Evolutionary conservation across 192 early-diverging fungal species (phyloP).

Genomic region (Coemansia umbellata): DNA sequence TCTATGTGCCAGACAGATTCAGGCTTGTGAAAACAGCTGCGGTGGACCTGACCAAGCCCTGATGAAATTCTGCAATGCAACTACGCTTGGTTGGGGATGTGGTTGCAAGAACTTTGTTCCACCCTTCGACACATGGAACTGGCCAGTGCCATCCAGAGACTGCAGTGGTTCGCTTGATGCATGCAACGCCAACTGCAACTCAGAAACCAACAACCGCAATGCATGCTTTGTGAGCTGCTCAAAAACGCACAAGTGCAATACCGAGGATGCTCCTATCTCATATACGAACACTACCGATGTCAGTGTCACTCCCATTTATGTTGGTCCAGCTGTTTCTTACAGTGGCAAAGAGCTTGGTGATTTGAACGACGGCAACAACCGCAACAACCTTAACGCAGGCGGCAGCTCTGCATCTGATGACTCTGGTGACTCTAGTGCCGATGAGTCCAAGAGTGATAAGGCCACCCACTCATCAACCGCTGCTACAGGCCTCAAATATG

Average conservation of each 20-base stretch:
- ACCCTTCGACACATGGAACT: constrained; percentile 46
- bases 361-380: constrained; percentile 49
- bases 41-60: constrained; percentile 39
- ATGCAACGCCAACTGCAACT: constrained; percentile 36
- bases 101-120: constrained; percentile 47
- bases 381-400: constrained; percentile 3
- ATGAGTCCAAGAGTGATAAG: neutral
- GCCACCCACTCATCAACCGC: neutral
- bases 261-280: constrained; percentile 45
- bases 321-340: constrained; percentile 49
- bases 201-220: constrained; percentile 13
- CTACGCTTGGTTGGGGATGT: constrained; percentile 57
- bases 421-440: constrained; percentile 1
- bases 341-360: constrained; percentile 43
- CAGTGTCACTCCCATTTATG: constrained; percentile 20
- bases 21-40: constrained; percentile 50
- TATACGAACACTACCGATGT: constrained; percentile 30
- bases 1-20: constrained; percentile 44
- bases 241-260: constrained; percentile 44
- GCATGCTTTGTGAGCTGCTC: constrained; percentile 36
- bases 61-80: constrained; percentile 54
- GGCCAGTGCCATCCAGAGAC: constrained; percentile 49
- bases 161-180: constrained; percentile 33
- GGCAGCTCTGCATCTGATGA: neutral
- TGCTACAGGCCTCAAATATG: constrained; percentile 8